A percentile compares a stretch with the other conserved stretches of the same genome.
Evolutionary conservation across 495 filamentous ascomycete species (phyloP).

Genomic region (Penicillium robsamsonii): DNA sequence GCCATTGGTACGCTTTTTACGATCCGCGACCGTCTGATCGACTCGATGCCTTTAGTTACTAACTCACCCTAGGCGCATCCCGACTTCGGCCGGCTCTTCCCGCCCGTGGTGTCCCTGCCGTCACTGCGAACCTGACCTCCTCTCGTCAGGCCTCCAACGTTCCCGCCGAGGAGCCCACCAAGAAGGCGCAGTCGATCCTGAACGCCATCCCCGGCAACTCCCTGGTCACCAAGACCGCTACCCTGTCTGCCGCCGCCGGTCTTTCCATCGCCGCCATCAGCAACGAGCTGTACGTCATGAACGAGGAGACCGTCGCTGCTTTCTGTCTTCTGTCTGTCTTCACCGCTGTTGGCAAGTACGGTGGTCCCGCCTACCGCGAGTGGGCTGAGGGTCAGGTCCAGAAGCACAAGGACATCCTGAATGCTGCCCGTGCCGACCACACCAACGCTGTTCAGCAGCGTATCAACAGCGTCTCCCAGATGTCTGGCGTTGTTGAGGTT

Average conservation of each 20-base stretch:
- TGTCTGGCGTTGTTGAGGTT: slow-evolving; percentile 88
- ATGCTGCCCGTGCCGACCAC: slow-evolving; percentile 89
- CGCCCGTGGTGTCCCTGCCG: slow-evolving; percentile 65
- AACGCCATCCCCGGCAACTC: slow-evolving; percentile 82
- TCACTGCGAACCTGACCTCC: slow-evolving; percentile 62
- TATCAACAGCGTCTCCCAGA: slow-evolving; percentile 89
- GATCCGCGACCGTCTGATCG: slow-evolving; percentile 1
- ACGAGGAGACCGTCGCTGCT: slow-evolving; percentile 93
- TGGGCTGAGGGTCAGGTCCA: slow-evolving; percentile 85
- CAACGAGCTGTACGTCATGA: slow-evolving; percentile 99
- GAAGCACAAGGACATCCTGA: slow-evolving; percentile 90
- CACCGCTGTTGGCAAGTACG: slow-evolving; percentile 84
- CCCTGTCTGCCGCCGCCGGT: slow-evolving; percentile 89
- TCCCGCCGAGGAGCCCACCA: slow-evolving; percentile 79
- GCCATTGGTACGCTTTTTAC: slow-evolving; percentile 70
- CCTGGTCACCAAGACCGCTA: slow-evolving; percentile 90
- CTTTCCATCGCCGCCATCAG: slow-evolving; percentile 90
- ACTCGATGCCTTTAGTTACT: slow-evolving; percentile 23
- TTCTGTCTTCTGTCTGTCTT: slow-evolving; percentile 88
- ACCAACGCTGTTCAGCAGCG: slow-evolving; percentile 89
- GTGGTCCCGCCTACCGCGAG: slow-evolving; percentile 83
- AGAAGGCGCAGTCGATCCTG: slow-evolving; percentile 92
- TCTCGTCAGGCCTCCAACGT: slow-evolving; percentile 72
- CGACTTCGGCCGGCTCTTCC: slow-evolving; percentile 75
- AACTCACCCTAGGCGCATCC: slow-evolving; percentile 67